Percentiles rank a stretch among this genome's conserved stretches.
Conservation (phyloP, 139 green algal species). For the Chlamydomonas sphaeroides region DNA sequence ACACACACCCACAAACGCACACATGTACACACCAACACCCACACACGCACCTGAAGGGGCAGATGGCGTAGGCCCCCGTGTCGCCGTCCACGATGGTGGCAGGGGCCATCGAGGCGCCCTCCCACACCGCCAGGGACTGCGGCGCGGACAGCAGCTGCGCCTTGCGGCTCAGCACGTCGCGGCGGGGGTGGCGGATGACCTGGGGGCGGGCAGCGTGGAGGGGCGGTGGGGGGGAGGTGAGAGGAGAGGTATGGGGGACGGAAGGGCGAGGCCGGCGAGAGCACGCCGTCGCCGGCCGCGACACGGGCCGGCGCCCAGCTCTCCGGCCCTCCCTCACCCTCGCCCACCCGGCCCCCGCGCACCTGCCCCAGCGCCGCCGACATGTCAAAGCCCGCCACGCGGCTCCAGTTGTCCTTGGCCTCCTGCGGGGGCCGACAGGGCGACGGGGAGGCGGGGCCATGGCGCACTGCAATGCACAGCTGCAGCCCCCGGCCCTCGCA, state of each 20-base stretch:
- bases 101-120: not conserved
- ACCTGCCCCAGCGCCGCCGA: constrained; percentile 24
- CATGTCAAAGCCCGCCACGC: constrained; percentile 8
- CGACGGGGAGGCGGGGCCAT: too few relatives aligned
- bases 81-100: not conserved
- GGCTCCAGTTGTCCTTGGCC: constrained; percentile 22
- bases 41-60: constrained; percentile 21
- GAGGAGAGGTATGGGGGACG: too few relatives aligned
- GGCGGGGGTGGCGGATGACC: constrained; percentile 22
- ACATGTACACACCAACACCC: too few relatives aligned
- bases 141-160: constrained; percentile 25
- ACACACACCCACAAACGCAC: too few relatives aligned
- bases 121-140: constrained; percentile 9
- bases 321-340: too few relatives aligned
- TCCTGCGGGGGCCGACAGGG: not conserved
- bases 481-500: too few relatives aligned
- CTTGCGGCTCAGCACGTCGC: constrained; percentile 28
- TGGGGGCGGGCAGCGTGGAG: not conserved
- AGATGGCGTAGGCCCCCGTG: constrained; percentile 6
- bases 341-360: too few relatives aligned
- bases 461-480: too few relatives aligned
- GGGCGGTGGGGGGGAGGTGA: not conserved
- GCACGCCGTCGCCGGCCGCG: too few relatives aligned
- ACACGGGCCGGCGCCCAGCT: too few relatives aligned
- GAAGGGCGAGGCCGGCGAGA: too few relatives aligned